Evolutionary conservation across 1,284 basidiomycete genomes (phyloP).

Genomic region (Boletus mariae): DNA sequence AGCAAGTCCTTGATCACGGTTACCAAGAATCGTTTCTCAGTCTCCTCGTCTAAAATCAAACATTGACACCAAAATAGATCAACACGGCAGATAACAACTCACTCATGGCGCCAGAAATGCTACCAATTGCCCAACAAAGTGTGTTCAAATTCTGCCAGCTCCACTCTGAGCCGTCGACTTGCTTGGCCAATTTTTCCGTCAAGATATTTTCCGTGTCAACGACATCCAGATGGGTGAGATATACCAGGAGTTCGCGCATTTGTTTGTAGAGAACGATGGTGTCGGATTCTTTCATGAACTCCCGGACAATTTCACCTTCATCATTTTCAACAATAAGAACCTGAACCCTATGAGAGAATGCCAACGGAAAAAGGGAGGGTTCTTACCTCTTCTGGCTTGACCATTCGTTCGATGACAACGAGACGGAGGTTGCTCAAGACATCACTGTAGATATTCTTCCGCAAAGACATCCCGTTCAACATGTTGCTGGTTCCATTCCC

Average conservation of each 20-base stretch:
- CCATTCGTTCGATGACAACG: conserved; percentile 99
- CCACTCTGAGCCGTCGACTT: conserved; percentile 98
- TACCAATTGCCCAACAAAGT: conserved; percentile 99
- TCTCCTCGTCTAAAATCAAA: conserved; percentile 78
- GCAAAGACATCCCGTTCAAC: conserved; percentile 73
- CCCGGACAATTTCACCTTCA: conserved; percentile 98
- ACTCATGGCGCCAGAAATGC: conserved; percentile 99
- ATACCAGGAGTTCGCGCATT: conserved; percentile 96
- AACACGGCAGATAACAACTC: conserved; percentile 33
- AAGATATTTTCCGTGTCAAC: conserved; percentile 95
- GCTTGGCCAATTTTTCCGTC: conserved; percentile 94
- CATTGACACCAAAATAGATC: conserved; percentile 2
- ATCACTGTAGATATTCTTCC: conserved; percentile 94
- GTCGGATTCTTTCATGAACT: conserved; percentile 99
- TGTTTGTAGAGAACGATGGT: conserved; percentile 99
- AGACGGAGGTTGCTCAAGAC: conserved; percentile 93
- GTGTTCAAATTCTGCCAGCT: conserved; percentile 99
- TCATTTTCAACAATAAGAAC: conserved; percentile 99
- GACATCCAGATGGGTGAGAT: conserved; percentile 97
- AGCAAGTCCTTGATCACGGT: conserved; percentile 99
- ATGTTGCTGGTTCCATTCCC: conserved; percentile 61
- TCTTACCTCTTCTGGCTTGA: conserved; percentile 96
- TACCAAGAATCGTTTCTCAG: conserved; percentile 98
- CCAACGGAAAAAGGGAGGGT: conserved; percentile 1
- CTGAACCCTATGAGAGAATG: conserved; percentile 39